Base-by-base conservation (phyloP, 768 basidiomycete species). In the Thelephora aurantiotincta region DNA sequence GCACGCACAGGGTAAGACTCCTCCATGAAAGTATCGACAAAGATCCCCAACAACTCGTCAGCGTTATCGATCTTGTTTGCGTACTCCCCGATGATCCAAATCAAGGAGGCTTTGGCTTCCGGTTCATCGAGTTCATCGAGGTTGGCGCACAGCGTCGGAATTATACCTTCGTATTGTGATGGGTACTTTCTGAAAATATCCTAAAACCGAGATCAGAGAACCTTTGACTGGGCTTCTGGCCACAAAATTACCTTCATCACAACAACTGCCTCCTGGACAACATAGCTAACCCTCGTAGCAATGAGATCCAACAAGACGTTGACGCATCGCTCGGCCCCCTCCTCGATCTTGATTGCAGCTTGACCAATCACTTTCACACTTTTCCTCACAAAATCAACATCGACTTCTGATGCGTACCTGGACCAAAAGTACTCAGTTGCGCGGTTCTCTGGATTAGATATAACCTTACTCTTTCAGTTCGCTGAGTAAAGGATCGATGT, bases 1-100 rank as follows among this genome's bases (percentile, higher is more conserved):
- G 16, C 5, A 63, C 78, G 48, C 54, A 91, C 91, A 45, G 86
- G 80, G 59, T 93, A 89, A 6, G 86, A 81, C 64, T 99, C 96
- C 57, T 99, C 96, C 23, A 75, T 82, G 66, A 98, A 98, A 2
- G 82, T 73, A 48, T 94, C 89, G 18, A 99, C 84, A 60, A 96
- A 97, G 44, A 84, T 82, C 12, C 78, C 74, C 54, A 98, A 69
- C 19, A 99, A 71, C 56, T 97, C 93, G 60, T 88, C 90, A 2
- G 94, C 92, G 53, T 99, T 99, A 55, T 93, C 90, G 53, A 98
- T 97, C 67, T 91, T 94, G 63, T 85, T 84, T 2, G 94, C 92
- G 57, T 99, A 97, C 67, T 97, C 92, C 48, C 94, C 94, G 54
- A 98, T 92, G 57, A 99, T 98, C 94, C 96, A 99, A 60, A 99